These are phyloP conservation scores for Pseudonitzschia delicatissima DNA, from an alignment of 108 stramenopile species.

Conservation along the genomic window DNA sequence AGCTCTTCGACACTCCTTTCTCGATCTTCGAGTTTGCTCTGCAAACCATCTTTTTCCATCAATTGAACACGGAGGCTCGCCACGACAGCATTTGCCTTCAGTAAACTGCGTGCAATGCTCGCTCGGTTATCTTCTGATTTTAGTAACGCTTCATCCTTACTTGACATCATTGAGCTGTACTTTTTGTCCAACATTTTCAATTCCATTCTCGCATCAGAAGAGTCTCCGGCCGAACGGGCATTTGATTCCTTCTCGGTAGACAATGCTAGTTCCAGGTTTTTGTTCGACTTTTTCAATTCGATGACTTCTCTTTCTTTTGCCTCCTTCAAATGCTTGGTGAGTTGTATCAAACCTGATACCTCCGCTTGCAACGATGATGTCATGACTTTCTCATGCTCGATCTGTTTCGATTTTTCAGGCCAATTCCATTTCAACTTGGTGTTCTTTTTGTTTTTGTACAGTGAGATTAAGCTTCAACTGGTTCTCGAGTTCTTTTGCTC, in stretches of 20 bases:
- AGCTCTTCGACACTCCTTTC: not conserved
- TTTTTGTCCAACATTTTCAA: not conserved
- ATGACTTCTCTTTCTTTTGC: not conserved
- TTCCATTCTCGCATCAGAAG: conserved; percentile 14
- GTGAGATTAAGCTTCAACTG: not conserved
- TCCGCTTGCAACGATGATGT: conserved; percentile 6
- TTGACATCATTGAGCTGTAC: not conserved
- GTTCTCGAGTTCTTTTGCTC: not conserved
- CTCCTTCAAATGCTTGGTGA: not conserved
- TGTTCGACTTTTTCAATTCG: not conserved
- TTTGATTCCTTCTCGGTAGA: not conserved
- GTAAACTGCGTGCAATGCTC: not conserved
- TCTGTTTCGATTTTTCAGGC: conserved; percentile 4
- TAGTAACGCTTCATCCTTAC: not conserved
- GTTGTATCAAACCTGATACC: not conserved
- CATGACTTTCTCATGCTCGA: not conserved
- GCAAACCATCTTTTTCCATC: not conserved
- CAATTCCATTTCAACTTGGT: not conserved
- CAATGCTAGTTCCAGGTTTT: not conserved
- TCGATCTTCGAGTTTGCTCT: not conserved
- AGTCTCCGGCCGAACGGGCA: not conserved
- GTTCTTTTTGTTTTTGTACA: not conserved
- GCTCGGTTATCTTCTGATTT: conserved; percentile 5
- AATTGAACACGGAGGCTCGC: conserved; percentile 9
- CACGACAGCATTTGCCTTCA: conserved; percentile 3